These are phyloP conservation scores for Guyanaporus albipodus DNA, from an alignment of 768 basidiomycete species.

Conservation along the genomic window DNA sequence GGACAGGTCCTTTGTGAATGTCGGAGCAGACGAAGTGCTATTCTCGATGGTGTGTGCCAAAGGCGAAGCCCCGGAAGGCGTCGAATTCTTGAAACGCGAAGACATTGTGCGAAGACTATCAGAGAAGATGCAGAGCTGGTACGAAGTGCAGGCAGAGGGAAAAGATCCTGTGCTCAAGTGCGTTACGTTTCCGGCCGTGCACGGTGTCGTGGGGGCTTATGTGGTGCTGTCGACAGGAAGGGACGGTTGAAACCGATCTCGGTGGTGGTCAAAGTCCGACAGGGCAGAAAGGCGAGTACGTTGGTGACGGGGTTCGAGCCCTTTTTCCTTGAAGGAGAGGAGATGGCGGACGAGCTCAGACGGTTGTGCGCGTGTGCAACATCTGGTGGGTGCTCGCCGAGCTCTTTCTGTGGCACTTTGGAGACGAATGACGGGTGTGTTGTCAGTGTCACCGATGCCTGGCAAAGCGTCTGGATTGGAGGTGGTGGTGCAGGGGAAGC, in stretches of 20 bases:
- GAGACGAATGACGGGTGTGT: too few relatives aligned
- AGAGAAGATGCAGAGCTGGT: slow-evolving; percentile 74
- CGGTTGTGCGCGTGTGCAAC: slow-evolving; percentile 78
- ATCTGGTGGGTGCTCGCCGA: slow-evolving; percentile 46
- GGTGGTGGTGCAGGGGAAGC: slow-evolving; percentile 84
- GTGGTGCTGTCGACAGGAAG: slow-evolving; percentile 48
- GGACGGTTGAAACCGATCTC: slow-evolving; percentile 69
- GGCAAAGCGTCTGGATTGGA: slow-evolving; percentile 61
- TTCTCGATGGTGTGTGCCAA: slow-evolving; percentile 36
- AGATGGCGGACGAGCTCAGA: slow-evolving; percentile 74
- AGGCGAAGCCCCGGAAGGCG: slow-evolving; percentile 22
- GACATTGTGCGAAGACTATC: slow-evolving; percentile 53
- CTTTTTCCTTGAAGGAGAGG: slow-evolving; percentile 63
- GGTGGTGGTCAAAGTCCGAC: slow-evolving; percentile 67
- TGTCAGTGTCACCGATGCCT: slow-evolving; percentile 54
- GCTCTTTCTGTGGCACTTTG: background rate
- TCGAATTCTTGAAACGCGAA: slow-evolving; percentile 64
- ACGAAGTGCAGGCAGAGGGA: slow-evolving; percentile 55
- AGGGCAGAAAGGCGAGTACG: slow-evolving; percentile 75
- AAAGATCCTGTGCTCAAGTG: slow-evolving; percentile 60
- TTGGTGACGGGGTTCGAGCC: slow-evolving; percentile 77
- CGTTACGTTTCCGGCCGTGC: slow-evolving; percentile 20
- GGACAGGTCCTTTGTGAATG: slow-evolving; percentile 68
- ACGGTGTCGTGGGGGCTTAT: background rate
- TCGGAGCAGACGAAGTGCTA: slow-evolving; percentile 45